Conservation (phyloP, 2,329 filamentous ascomycete species). For the Podosphaera aphanis region DNA sequence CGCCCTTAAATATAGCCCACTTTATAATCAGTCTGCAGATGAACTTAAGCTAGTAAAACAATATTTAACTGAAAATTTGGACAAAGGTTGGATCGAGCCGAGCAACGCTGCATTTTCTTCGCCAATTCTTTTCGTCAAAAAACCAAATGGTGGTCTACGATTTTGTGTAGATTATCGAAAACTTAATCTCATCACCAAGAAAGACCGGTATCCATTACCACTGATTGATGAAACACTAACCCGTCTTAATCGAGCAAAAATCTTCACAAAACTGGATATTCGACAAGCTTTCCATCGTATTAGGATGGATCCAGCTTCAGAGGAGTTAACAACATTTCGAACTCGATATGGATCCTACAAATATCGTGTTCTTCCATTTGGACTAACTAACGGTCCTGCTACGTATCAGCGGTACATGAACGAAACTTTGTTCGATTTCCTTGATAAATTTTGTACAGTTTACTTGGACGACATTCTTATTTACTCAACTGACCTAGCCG, state of each 20-base stretch:
- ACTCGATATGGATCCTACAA: slow-evolving; percentile 1
- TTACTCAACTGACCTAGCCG: not conserved
- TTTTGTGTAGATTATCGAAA: not conserved
- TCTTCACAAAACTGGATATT: slow-evolving; percentile 1
- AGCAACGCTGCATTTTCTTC: not conserved
- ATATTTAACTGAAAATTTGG: not conserved
- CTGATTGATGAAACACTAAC: not conserved
- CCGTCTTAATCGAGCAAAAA: not conserved
- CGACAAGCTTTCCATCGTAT: slow-evolving; percentile 1
- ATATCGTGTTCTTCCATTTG: slow-evolving; percentile 2
- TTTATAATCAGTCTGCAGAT: not conserved
- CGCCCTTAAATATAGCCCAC: not conserved
- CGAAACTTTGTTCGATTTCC: slow-evolving; percentile 1
- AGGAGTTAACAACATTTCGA: slow-evolving; percentile 1
- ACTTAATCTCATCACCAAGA: not conserved
- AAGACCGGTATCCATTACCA: slow-evolving; percentile 1
- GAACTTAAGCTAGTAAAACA: not conserved
- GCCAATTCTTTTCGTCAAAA: not conserved
- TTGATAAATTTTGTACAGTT: slow-evolving; percentile 2
- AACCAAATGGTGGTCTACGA: not conserved
- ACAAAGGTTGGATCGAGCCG: not conserved
- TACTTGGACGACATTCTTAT: slow-evolving; percentile 2
- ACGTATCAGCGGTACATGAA: slow-evolving; percentile 3
- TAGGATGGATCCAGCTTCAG: not conserved
- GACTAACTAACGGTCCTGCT: slow-evolving; percentile 1